Evolutionary conservation across 2,329 filamentous ascomycete species (phyloP).

Genomic region (Fonsecaea erecta): DNA sequence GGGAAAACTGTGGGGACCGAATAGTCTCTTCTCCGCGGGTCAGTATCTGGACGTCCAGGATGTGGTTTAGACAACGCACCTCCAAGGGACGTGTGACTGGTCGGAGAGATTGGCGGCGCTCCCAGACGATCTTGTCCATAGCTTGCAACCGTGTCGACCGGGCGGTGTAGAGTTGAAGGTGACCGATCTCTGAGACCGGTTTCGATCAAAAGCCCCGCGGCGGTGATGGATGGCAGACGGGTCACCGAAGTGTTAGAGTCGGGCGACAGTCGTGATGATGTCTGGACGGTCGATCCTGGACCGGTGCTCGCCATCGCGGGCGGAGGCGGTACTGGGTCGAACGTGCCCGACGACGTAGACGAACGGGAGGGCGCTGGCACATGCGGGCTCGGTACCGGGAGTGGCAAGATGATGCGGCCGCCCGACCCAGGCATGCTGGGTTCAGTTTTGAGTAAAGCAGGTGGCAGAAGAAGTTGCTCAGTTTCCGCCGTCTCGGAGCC

Average conservation of each 20-base stretch:
- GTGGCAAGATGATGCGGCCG: conserved; percentile 27
- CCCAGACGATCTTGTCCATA: conserved; percentile 26
- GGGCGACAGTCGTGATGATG: conserved; percentile 28
- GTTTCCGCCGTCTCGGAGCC: conserved; percentile 32
- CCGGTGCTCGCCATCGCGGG: conserved; percentile 8
- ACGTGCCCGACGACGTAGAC: conserved; percentile 27
- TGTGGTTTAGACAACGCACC: conserved; percentile 24
- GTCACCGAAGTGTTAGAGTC: conserved; percentile 22
- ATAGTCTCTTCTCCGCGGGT: conserved; percentile 26
- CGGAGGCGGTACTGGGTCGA: conserved; percentile 20
- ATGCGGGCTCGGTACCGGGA: conserved; percentile 29
- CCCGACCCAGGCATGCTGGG: conserved; percentile 18
- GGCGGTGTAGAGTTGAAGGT: conserved; percentile 13
- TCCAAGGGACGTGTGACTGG: conserved; percentile 25
- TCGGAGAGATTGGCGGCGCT: conserved; percentile 26
- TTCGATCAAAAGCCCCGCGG: conserved; percentile 32
- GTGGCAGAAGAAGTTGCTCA: conserved; percentile 21
- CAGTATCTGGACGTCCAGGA: conserved; percentile 22
- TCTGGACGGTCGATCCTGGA: conserved; percentile 9
- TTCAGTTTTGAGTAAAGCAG: conserved; percentile 19
- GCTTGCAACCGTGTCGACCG: conserved; percentile 11
- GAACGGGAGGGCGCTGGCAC: conserved; percentile 22
- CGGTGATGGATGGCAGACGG: conserved; percentile 36
- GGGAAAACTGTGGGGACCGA: conserved; percentile 24
- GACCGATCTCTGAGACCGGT: conserved; percentile 18